Percentiles rank a stretch among this genome's conserved stretches.
Conservation (phyloP, 192 early-diverging fungal genomes). For the Linnemannia elongata region DNA sequence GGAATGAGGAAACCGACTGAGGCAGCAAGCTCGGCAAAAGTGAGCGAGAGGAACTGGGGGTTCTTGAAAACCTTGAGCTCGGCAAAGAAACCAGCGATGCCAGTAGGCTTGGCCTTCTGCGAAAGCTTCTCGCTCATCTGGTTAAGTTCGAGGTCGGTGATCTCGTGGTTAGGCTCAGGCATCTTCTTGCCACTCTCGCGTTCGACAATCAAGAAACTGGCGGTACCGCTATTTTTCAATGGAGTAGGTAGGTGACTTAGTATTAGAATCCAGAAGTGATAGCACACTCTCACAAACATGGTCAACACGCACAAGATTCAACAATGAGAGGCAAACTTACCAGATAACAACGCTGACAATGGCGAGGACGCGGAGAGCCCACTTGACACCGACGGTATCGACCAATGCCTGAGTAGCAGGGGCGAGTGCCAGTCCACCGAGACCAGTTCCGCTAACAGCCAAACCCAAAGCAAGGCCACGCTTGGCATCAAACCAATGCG, state of each 20-base stretch:
- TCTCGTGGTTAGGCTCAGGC: constrained; percentile 19
- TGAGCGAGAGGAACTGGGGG: constrained; percentile 54
- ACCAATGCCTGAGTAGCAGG: constrained; percentile 72
- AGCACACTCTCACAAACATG: not conserved
- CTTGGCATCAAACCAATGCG: constrained; percentile 78
- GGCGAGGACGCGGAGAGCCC: constrained; percentile 72
- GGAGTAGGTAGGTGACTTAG: not conserved
- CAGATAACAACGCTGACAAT: constrained; percentile 69
- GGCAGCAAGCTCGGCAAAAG: constrained; percentile 43
- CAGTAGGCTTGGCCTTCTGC: constrained; percentile 27
- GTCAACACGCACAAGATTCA: not conserved
- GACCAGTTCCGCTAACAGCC: constrained; percentile 79
- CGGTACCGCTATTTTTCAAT: constrained; percentile 25
- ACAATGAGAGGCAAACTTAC: constrained; percentile 4
- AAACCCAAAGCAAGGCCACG: constrained; percentile 80
- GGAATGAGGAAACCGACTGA: constrained; percentile 64
- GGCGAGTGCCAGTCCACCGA: constrained; percentile 79
- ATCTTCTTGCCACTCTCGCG: constrained; percentile 43
- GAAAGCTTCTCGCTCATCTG: constrained; percentile 44
- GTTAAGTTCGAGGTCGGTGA: constrained; percentile 41
- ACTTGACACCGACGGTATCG: constrained; percentile 65
- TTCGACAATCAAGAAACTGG: constrained; percentile 59
- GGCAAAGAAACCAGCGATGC: constrained; percentile 39
- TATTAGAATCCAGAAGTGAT: not conserved
- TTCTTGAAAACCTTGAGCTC: constrained; percentile 58